Evolutionary conservation across 2,329 filamentous ascomycete genomes (phyloP), one percentile per base, ranked within the genome.

Genomic region (Anthostomella pinea): DNA sequence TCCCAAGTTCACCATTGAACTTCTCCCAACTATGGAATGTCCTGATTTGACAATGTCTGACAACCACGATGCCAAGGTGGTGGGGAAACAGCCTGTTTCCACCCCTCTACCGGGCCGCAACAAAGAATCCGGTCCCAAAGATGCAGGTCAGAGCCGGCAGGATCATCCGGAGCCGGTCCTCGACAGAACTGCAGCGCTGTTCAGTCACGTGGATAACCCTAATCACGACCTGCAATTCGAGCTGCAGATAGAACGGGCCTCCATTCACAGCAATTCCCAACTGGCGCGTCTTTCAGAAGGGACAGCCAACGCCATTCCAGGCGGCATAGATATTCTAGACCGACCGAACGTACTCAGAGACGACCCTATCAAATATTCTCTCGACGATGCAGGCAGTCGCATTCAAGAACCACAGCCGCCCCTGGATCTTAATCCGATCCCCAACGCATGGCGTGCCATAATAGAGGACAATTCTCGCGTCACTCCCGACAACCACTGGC

Each of bases 401-500:
- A 14, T n/a, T n/a, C n/a, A n/a, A n/a, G 50, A 54, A 3, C 4
- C 14, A 35, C 11, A 28, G 9, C 7, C 61, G 62, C 1, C 61
- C 57, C 2, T 28, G 23, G 48, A 49, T 30, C 9, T 72, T 4
- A 68, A 87, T 2, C 73, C 81, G 0, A 70, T 88, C 9, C 74
- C 77, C 1, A 64, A 68, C 26, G 68, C 75, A 2, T 67, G 79
- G 45, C 62, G 60, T 0, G 85, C 82, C 7, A 73, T 62, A 0
- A 58, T 98, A 1, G 53, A 69, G 1, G 59, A 64, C n/a, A 95
- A 95, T 55, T 61, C 69, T 13, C 78, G 90, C 11, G 62, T 95
- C 5, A 98, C 93, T 0, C 81, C 90, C 0, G 31, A 60, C 1
- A 68, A 69, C 2, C 93, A 98, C 64, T 96, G 88, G 83, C 93